Evolutionary conservation across 192 early-diverging fungal species (phyloP).

Genomic region (Coemansia sp.): DNA sequence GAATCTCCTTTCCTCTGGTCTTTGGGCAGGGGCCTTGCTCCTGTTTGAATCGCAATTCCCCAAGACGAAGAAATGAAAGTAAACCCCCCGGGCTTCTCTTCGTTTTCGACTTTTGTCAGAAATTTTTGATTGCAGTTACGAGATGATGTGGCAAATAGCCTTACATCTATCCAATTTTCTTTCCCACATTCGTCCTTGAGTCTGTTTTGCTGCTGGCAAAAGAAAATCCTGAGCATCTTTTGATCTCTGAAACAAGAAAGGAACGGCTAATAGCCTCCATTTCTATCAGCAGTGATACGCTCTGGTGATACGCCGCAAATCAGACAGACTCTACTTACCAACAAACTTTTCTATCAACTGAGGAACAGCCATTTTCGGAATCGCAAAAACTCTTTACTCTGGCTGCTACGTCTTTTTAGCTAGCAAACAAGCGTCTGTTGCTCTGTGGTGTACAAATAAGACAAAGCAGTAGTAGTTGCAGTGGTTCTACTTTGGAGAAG

Average conservation of each 20-base stretch:
- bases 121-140: no score
- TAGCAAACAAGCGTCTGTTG: background rate
- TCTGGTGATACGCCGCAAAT: no score
- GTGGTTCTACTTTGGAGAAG: background rate
- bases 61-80: background rate
- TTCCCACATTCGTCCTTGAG: no score
- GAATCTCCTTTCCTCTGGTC: no score
- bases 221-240: no score
- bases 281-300: no score
- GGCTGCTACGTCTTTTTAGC: background rate
- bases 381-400: background rate
- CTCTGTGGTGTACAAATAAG: slow-evolving; percentile 3
- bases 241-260: no score
- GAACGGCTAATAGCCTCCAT: no score
- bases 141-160: no score
- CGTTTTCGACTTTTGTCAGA: no score
- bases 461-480: background rate
- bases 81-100: background rate
- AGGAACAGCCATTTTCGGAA: slow-evolving; percentile 32
- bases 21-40: background rate
- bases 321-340: slow-evolving; percentile 30
- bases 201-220: no score
- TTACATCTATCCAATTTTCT: no score
- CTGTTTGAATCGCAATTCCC: background rate
- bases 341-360: slow-evolving; percentile 46